Base-by-base conservation (phyloP, 768 basidiomycete genomes). In the Pleurotus giganteus region DNA sequence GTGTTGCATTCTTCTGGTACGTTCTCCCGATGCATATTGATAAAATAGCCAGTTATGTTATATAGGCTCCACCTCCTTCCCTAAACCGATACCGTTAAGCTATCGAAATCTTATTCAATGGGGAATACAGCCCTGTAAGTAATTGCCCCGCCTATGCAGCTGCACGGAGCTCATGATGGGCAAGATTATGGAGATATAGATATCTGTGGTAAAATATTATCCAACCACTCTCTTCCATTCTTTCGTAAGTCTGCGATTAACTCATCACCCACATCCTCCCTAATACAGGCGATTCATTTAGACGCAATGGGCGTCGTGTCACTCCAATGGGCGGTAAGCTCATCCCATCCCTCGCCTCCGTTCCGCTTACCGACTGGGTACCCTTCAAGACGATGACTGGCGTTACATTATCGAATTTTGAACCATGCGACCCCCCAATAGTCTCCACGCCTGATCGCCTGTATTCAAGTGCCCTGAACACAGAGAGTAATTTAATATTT, bases 1-100 rank as follows among this genome's bases (percentile, higher is more conserved):
- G 58, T 63, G 36, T 34, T 63, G 37, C 64, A 65, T 36, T 63
- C 64, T 28, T 65, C 64, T 29, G 64, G 64, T 61, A 42, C 37
- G 49, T 13, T 19, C 8, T 19, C 23, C 31, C 31, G 7, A 12
- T 41, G 19, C 12, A n/a, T 21, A 3, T 24, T 34, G 27, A 34
- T 39, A 13, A 21, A 37, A 23, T 13, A 32, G 21, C 11, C 21
- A 12, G 34, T 29, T 51, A 32, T 24, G 36, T 28, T 21, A 5
- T 24, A 4, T 29, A 62, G 61, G 61, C 15, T 60, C 61, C 15
- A 62, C 59, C 3, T 58, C 61, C 9, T 60, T 58, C 43, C 61
- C 61, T 12, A 62, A 62, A 31, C 59, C 59, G 1, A 58, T 62
- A 4, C 23, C 42, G 3, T 37, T 60, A 6, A 60, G 41, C 17